These are phyloP conservation scores for Pyrus hybrid DNA, from an alignment of 331 rosid genomes.

Conservation along the genomic window DNA sequence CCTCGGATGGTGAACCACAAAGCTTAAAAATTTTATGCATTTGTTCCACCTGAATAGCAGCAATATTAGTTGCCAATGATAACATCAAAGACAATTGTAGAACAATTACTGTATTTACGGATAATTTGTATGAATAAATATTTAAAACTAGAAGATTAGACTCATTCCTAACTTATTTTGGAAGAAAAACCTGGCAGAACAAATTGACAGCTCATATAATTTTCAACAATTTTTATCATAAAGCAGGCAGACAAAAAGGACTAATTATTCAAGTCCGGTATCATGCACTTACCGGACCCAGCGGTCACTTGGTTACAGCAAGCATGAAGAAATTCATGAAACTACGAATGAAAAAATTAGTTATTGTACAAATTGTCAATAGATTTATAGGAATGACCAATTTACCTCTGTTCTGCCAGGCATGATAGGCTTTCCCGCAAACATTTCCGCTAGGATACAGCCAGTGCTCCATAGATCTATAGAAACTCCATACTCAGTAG, in stretches of 20 bases:
- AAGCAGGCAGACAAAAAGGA: background rate
- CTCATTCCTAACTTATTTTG: background rate
- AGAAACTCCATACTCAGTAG: conserved; percentile 67
- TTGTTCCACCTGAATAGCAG: conserved; percentile 71
- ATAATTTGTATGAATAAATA: background rate
- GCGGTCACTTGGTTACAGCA: background rate
- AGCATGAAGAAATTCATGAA: background rate
- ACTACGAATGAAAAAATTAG: background rate
- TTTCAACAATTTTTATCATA: no score
- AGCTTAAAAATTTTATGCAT: conserved; percentile 93
- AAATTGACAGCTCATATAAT: no score
- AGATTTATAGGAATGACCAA: no score
- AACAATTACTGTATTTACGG: background rate
- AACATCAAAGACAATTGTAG: background rate
- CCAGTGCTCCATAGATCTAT: conserved; percentile 91
- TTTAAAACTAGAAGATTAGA: background rate
- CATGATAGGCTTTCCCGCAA: conserved; percentile 83
- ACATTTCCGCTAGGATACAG: conserved; percentile 83
- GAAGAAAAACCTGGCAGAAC: background rate
- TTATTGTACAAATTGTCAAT: background rate
- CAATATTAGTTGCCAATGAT: background rate
- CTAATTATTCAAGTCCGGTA: background rate
- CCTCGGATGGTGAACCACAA: conserved; percentile 88
- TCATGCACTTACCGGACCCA: background rate
- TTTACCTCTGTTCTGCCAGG: conserved; percentile 95